Evolutionary conservation across 805 yeast species (phyloP).

Genomic region (Spathaspora passalidarum): DNA sequence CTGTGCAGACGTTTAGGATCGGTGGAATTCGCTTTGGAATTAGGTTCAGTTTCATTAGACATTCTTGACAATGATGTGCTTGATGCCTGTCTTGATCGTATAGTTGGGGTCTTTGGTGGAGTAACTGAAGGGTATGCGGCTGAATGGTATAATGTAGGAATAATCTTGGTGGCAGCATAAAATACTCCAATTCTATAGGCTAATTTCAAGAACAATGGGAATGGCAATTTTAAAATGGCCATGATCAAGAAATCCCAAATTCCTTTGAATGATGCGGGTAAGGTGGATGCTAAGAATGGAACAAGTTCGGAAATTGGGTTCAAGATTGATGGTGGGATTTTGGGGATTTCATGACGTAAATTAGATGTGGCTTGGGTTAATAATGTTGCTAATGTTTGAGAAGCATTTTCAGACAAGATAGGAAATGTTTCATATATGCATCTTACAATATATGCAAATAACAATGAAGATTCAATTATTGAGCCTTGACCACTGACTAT

Average conservation of each 20-base stretch:
- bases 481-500: slow-evolving; percentile 80
- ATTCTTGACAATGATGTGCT: slow-evolving; percentile 19
- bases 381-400: slow-evolving; percentile 27
- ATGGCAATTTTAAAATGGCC: slow-evolving; percentile 63
- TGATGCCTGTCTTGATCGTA: slow-evolving; percentile 33
- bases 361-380: slow-evolving; percentile 33
- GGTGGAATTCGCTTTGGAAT: neutral
- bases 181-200: slow-evolving; percentile 85
- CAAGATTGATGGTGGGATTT: slow-evolving; percentile 34
- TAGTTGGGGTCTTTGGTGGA: slow-evolving; percentile 43
- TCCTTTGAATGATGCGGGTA: slow-evolving; percentile 52
- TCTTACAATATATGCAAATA: slow-evolving; percentile 88
- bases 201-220: slow-evolving; percentile 77
- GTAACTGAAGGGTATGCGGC: slow-evolving; percentile 34
- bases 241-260: slow-evolving; percentile 52
- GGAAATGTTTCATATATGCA: slow-evolving; percentile 93
- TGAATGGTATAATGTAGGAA: slow-evolving; percentile 65
- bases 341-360: slow-evolving; percentile 32
- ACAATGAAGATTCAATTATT: slow-evolving; percentile 83
- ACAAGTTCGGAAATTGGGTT: slow-evolving; percentile 31
- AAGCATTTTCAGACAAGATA: slow-evolving; percentile 60
- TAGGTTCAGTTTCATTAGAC: slow-evolving; percentile 2
- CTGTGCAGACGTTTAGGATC: slow-evolving; percentile 10
- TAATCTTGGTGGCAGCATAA: slow-evolving; percentile 88
- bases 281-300: slow-evolving; percentile 49